phyloP scores from a whole-genome alignment of 2,329 filamentous ascomycete species.

The Aphanocladium album region DNA sequence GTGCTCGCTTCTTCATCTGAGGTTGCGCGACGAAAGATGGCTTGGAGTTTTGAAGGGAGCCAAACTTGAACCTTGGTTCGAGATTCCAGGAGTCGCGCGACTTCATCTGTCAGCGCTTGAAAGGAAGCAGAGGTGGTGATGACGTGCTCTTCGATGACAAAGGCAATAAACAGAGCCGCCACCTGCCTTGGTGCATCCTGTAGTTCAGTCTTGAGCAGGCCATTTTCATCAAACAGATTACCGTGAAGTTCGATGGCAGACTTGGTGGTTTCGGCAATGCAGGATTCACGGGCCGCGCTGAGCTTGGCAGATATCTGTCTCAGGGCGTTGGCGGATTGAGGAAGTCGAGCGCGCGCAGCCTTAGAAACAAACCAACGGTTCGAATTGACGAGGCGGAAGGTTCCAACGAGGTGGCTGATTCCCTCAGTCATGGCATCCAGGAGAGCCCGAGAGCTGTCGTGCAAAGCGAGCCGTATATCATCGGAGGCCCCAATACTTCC shows the following conservation, averaged over 20 bases:
- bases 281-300: constrained; percentile 21
- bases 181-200: constrained; percentile 24
- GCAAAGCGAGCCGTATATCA: constrained; percentile 29
- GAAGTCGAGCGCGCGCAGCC: constrained; percentile 19
- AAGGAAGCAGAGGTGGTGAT: constrained; percentile 20
- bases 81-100: constrained; percentile 31
- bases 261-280: constrained; percentile 32
- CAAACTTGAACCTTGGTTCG: constrained; percentile 34
- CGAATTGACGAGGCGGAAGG: constrained; percentile 25
- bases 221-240: constrained; percentile 38
- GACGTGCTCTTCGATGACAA: constrained; percentile 44
- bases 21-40: constrained; percentile 34
- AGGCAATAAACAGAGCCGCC: constrained; percentile 37
- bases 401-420: constrained; percentile 14
- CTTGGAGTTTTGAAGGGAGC: constrained; percentile 36
- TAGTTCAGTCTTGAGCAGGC: constrained; percentile 27
- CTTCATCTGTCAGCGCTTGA: constrained; percentile 31
- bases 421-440: constrained; percentile 17
- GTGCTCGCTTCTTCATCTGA: constrained; percentile 18
- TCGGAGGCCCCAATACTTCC: constrained; percentile 28
- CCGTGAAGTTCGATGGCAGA: constrained; percentile 34
- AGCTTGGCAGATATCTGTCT: constrained; percentile 23
- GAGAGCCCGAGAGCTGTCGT: constrained; percentile 23
- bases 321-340: constrained; percentile 18
- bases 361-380: constrained; percentile 25